Base-by-base conservation (phyloP, 2,329 filamentous ascomycete species). In the Tolypocladium album region DNA sequence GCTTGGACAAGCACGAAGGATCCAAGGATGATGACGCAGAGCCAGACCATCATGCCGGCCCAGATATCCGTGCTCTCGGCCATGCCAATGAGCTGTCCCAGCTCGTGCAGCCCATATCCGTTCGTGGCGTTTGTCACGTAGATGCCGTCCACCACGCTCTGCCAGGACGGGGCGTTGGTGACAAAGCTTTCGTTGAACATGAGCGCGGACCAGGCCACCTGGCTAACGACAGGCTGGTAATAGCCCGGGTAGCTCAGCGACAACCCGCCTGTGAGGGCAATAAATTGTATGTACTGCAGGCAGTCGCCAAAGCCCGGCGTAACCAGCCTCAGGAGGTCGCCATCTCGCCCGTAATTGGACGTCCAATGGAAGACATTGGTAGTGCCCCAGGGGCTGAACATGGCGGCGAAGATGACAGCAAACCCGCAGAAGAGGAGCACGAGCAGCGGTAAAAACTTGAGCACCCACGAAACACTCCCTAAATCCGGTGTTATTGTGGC, bases 301-400 rank as follows among this genome's bases (percentile, higher is more conserved):
- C 94, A 99, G 71, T 99, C 94, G 8, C 91, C 92, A 71, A 99
- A 97, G 0, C 94, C 94, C 6, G 94, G 94, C 0, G 94, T 99
- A 40, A 99, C 91, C 56, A 99, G 80, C 59, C 94, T 87, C 59
- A 99, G 79, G 65, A 97, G 79, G 75, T 99, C 94, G 62, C 90
- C 89, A 67, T 99, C 94, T 66, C 93, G 86, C 42, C 94, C 94
- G 71, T 96, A 97, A 71, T 99, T 99, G 69, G 91, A 95, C n/a
- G 91, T 92, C 92, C 93, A 99, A 65, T 90, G 87, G 72, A 97
- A 97, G 24, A 93, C 81, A 70, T 99, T 89, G 9, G 85, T 85
- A 1, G 91, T 90, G 24, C 94, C 94, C 93, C 94, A 99, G 0
- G 94, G 94, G 69, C 92, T 97, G 70, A 86, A 93, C 43, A 95